Conservation (phyloP, 495 filamentous ascomycete species). For the Neurospora sp. region DNA sequence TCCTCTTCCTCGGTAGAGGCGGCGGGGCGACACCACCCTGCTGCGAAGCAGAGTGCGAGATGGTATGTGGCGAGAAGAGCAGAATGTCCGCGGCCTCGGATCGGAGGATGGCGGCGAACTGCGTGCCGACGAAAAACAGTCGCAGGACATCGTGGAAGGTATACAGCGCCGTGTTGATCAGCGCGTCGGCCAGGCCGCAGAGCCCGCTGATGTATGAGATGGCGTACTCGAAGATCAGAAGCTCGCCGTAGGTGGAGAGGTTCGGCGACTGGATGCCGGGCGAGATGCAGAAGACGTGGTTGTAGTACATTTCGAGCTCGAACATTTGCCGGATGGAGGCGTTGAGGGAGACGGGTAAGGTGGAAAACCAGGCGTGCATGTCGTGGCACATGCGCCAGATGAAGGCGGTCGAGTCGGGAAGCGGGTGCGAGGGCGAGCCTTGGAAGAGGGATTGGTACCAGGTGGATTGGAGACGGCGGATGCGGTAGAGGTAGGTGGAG, state of each 20-base stretch:
- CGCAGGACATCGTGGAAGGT: conserved; percentile 66
- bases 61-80: conserved; percentile 23
- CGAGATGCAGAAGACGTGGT: conserved; percentile 72
- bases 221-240: conserved; percentile 72
- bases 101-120: conserved; percentile 55
- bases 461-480: conserved; percentile 66
- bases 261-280: conserved; percentile 57
- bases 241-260: conserved; percentile 55
- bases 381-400: conserved; percentile 54
- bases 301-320: conserved; percentile 73
- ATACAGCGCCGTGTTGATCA: conserved; percentile 46
- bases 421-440: conserved; percentile 46
- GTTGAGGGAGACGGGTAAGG: conserved; percentile 48
- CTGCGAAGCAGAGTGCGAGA: conserved; percentile 18
- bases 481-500: conserved; percentile 56
- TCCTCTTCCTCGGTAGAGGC: conserved; percentile 27
- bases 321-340: conserved; percentile 56
- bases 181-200: conserved; percentile 40
- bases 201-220: conserved; percentile 60
- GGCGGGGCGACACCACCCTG: conserved; percentile 8
- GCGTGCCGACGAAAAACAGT: conserved; percentile 60
- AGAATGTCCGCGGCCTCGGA: conserved; percentile 41
- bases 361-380: conserved; percentile 56
- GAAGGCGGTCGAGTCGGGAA: conserved; percentile 48
- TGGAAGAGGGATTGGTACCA: conserved; percentile 81